These are phyloP conservation scores for Pseudogymnoascus sp. DNA, from an alignment of 2,329 filamentous ascomycete species.

Conservation along the genomic window DNA sequence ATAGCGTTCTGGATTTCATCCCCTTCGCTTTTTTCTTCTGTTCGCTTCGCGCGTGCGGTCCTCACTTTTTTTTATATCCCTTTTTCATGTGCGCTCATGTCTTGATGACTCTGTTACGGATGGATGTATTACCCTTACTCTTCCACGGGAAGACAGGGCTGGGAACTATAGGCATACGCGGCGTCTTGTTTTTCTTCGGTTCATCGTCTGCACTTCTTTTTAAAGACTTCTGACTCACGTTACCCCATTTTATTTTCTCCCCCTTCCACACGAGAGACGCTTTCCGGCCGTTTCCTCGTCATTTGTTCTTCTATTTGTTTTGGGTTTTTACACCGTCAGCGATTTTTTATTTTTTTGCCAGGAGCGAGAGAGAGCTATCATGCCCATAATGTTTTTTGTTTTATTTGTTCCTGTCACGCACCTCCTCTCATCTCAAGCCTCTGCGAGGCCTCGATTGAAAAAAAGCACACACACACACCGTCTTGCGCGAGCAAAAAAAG, in stretches of 20 bases:
- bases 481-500: neutral
- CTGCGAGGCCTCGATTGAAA: neutral
- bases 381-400: neutral
- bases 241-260: neutral
- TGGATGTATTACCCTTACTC: neutral
- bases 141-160: neutral
- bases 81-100: neutral
- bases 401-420: neutral
- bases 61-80: neutral
- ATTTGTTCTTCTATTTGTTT: neutral
- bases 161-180: neutral
- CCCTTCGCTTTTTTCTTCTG: neutral
- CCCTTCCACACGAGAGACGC: constrained; percentile 2
- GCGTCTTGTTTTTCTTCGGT: neutral
- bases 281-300: neutral
- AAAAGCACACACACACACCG: neutral
- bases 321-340: neutral
- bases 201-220: neutral
- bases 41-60: neutral
- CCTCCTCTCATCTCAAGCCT: neutral
- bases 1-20: neutral
- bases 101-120: neutral
- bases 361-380: neutral
- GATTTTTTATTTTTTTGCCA: neutral
- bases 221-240: constrained; percentile 7